Evolutionary conservation across 805 yeast species (phyloP), one percentile per base, ranked within the genome.

Genomic region (Saccharomycopsis amapae): DNA sequence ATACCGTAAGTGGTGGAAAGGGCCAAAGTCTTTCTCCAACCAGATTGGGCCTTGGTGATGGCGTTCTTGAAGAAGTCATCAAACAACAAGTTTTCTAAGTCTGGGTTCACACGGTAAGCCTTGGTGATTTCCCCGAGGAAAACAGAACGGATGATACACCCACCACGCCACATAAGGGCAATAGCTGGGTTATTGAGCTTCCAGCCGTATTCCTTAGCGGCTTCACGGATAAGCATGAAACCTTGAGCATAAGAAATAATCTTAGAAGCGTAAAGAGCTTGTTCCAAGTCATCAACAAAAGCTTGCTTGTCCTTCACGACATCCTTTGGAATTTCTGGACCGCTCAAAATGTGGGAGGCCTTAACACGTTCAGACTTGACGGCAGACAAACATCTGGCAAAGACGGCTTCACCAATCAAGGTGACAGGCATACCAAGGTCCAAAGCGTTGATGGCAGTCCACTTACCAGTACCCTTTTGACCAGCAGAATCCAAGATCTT

Each of bases 111-210:
- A 72, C 93, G 85, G 84, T 82, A 90, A 57, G 98, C 98, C 66
- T 86, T 68, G 57, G 98, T 90, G 72, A 90, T 90, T 71, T 90
- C 97, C 64, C 81, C 97, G 65, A 90, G 76, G 85, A 90, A 90
- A 56, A 90, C 97, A 49, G 98, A 90, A 79, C 97, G 86, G 73
- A 90, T 90, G 70, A 90, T 90, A 79, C 98, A 90, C 61, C 98
- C 98, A 75, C 98, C 98, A 79, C 98, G 83, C 98, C 98, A 90
- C 97, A 90, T 90, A 62, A 93, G 79, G 59, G 97, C 97, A 61
- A 93, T 93, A 51, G 95, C 93, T 60, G 97, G 96, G 81, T 86
- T 85, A 83, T 90, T 93, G 67, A 90, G 78, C 70, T 85, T 81
- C 98, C 98, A 90, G 63, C 81, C 81, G 78, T 87, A 90, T 68